Evolutionary conservation across 805 yeast genomes (phyloP).

Genomic region (Vanderwaltozyma verrucispora): DNA sequence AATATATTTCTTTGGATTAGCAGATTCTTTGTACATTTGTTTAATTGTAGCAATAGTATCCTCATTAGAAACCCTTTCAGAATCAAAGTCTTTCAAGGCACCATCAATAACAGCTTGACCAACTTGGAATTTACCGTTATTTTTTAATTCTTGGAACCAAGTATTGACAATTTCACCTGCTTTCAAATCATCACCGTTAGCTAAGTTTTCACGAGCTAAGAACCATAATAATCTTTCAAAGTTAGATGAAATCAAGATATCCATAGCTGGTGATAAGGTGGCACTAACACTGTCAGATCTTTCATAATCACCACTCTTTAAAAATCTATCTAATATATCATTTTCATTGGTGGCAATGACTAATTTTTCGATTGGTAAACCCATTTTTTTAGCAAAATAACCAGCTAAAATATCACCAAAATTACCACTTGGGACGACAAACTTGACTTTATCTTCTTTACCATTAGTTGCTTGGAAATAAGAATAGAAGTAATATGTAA

Average conservation of each 20-base stretch:
- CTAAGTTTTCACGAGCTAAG: conserved; percentile 60
- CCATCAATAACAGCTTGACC: conserved; percentile 51
- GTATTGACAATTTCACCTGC: conserved; percentile 64
- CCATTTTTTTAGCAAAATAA: conserved; percentile 90
- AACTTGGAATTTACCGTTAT: conserved; percentile 66
- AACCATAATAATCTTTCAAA: conserved; percentile 97
- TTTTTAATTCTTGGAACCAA: conserved; percentile 75
- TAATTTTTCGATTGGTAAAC: conserved; percentile 76
- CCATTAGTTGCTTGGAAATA: conserved; percentile 56
- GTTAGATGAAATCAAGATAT: conserved; percentile 87
- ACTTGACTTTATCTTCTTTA: conserved; percentile 46
- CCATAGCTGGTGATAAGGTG: conserved; percentile 97
- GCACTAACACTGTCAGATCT: conserved; percentile 70
- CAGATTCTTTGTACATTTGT: conserved; percentile 46
- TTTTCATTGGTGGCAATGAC: conserved; percentile 94
- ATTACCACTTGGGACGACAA: conserved; percentile 95
- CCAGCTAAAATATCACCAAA: conserved; percentile 98
- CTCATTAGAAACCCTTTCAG: conserved; percentile 69
- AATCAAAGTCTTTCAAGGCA: conserved; percentile 61
- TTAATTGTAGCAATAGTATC: conserved; percentile 77
- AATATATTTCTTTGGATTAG: conserved; percentile 55
- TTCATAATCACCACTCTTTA: conserved; percentile 77
- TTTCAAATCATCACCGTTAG: conserved; percentile 43
- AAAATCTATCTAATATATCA: conserved; percentile 87
- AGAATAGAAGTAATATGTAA: conserved; percentile 90